Evolutionary conservation across 2,329 filamentous ascomycete genomes (phyloP), one percentile per base, ranked within the genome.

Genomic region (Nakataea oryzae): DNA sequence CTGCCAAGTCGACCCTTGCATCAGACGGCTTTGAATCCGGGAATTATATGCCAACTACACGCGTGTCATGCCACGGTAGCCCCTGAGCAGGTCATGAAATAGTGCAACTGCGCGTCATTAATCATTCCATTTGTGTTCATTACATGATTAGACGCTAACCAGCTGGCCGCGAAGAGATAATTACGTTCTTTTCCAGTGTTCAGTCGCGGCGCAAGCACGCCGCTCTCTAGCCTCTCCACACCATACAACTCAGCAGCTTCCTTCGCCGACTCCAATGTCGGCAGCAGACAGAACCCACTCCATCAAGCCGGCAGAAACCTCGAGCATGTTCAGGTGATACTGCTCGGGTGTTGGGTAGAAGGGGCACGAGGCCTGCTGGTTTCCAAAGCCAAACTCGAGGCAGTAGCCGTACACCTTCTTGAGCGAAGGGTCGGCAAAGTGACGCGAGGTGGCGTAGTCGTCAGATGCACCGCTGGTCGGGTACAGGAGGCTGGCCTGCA

Each of bases 231-330:
- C 34, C 21, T 2, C 30, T 9, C 8, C 14, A 21, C 41, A 50
- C 11, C 3, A 21, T 14, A 14, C 29, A 28, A 2, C 17, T 60
- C 28, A 60, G 47, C 59, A 60, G 24, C 28, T 32, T 27, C n/a
- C 27, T 13, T 60, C 59, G 4, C 59, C 59, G 24, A 61, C 50
- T 11, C 59, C 59, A 27, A 61, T 57, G n/a, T 61, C 59, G 4
- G 28, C 17, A 3, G 59, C 59, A 24, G 59, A 54, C 26, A 64
- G 29, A 26, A 65, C 66, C 59, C 80, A 69, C 68, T 83, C 79
- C 72, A 81, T 82, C 67, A 81, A 74, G 0, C 75, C 79, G 5
- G 76, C 74, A 3, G 70, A 73, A 14, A 76, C 76, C 69, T 81
- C 78, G 54, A 74, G 70, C 65, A 82, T 70, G 65, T 74, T 79